A percentile compares a stretch with the other conserved stretches of the same genome.
These are phyloP conservation scores for Pseudozyma thailandica DNA, from an alignment of 1,284 basidiomycete genomes.

Conservation along the genomic window DNA sequence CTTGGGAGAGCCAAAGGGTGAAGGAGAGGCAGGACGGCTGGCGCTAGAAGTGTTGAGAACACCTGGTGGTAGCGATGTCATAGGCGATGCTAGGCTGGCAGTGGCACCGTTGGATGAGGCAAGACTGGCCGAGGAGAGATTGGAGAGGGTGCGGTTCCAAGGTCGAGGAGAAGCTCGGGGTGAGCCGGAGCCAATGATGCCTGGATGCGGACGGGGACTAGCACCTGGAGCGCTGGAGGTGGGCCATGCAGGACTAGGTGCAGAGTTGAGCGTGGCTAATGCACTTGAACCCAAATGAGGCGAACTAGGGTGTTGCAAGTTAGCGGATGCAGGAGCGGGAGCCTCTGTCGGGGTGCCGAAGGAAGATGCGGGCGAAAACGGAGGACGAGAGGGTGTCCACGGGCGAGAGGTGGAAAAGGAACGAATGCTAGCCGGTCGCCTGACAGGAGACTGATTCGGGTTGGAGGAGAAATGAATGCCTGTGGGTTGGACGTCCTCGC, in stretches of 20 bases:
- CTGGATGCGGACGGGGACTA: constrained; percentile 46
- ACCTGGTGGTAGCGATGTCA: constrained; percentile 41
- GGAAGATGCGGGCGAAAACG: constrained; percentile 40
- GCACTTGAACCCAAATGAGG: constrained; percentile 38
- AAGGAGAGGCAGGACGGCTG: constrained; percentile 55
- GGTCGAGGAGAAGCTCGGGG: constrained; percentile 55
- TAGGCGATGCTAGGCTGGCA: constrained; percentile 29
- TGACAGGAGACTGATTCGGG: constrained; percentile 41
- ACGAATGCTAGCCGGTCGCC: constrained; percentile 50
- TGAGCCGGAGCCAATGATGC: constrained; percentile 55
- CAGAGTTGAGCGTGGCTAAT: constrained; percentile 20
- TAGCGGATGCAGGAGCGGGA: constrained; percentile 9
- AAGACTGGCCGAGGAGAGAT: constrained; percentile 43
- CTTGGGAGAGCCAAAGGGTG: constrained; percentile 57
- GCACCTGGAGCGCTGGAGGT: constrained; percentile 15
- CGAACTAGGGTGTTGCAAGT: constrained; percentile 28
- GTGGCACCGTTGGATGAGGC: constrained; percentile 26
- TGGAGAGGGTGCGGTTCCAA: constrained; percentile 48
- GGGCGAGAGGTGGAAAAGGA: constrained; percentile 51
- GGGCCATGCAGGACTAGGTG: constrained; percentile 27
- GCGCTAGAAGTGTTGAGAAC: constrained; percentile 16
- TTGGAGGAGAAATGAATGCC: constrained; percentile 47
- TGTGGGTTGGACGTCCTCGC: constrained; percentile 53
- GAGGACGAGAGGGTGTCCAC: constrained; percentile 51
- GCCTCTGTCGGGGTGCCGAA: constrained; percentile 26